Percentiles rank a stretch among this genome's conserved stretches.
phyloP scores from a whole-genome alignment of 345 rosid genomes.

The Euphorbia tirucalli region DNA sequence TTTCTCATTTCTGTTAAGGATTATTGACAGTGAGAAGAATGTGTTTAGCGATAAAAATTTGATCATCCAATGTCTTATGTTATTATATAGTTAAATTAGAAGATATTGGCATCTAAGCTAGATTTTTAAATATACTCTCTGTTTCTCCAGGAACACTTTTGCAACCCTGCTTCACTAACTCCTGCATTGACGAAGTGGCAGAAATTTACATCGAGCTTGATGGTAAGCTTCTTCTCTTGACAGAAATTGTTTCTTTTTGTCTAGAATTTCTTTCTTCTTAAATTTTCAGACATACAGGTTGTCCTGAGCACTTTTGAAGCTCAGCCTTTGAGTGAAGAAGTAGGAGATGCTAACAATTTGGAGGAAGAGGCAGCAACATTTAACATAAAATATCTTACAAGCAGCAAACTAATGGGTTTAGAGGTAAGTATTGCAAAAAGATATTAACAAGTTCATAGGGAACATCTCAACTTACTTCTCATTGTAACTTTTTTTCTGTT shows the following conservation, averaged over 20 bases:
- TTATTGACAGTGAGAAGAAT: background rate
- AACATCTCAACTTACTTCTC: slow-evolving; percentile 15
- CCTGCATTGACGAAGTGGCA: slow-evolving; percentile 82
- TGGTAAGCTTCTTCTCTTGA: slow-evolving; percentile 42
- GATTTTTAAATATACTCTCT: background rate
- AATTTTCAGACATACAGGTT: slow-evolving; percentile 50
- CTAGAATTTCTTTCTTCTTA: slow-evolving; percentile 7
- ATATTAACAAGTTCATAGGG: slow-evolving; percentile 2
- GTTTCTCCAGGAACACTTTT: slow-evolving; percentile 73
- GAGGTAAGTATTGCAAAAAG: slow-evolving; percentile 51
- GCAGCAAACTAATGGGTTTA: slow-evolving; percentile 97
- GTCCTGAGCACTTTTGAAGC: slow-evolving; percentile 91
- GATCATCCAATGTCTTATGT: too few species aligned
- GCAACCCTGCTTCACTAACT: slow-evolving; percentile 78
- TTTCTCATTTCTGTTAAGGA: background rate
- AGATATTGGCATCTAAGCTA: background rate
- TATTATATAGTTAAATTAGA: background rate
- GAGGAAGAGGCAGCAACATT: slow-evolving; percentile 94
- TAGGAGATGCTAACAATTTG: slow-evolving; percentile 82
- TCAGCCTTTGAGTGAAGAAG: slow-evolving; percentile 97
- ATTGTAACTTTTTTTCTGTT: slow-evolving; percentile 9
- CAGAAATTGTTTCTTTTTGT: slow-evolving; percentile 4
- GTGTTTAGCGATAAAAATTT: background rate
- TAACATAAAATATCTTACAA: slow-evolving; percentile 90
- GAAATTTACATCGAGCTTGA: slow-evolving; percentile 75